Evolutionary conservation across 225 moss, liverwort and hornwort genomes (phyloP), one percentile per base, ranked within the genome.

Genomic region (Ulota crispa): DNA sequence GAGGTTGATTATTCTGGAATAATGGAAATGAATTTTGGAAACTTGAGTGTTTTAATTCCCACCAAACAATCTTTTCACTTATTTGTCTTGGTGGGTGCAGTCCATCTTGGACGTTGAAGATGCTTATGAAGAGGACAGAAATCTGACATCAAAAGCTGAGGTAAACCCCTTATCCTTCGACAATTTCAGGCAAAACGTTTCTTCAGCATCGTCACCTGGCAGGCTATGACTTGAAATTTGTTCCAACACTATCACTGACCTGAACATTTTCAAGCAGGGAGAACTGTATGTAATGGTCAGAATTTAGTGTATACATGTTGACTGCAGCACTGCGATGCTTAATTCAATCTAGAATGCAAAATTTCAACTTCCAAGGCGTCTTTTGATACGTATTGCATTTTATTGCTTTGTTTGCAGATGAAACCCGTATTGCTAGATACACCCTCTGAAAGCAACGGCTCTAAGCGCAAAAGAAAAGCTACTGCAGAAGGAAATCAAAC

Each of bases 391-490:
- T 73, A 53, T 76, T 86, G 24, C 81, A 16, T 37, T 72, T 27
- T 37, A 6, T 20, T 57, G 13, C 28, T 81, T 52, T 66, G 37
- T 75, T 70, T 71, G 75, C 86, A 90, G 90, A 84, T 72, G 65
- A 50, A 79, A 57, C 60, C 79, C 19, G 83, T 26, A 60, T 72
- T 85, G 63, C 80, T 65, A 56, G 70, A 56, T 65, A 87, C 78
- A 13, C 64, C 88, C 42, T 53, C 88, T 64, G 86, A 80, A 79
- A 86, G 82, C 73, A 79, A 79, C 64, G 79, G 80, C 75, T 77
- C 87, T 50, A 79, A 87, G 73, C 82, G 82, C 82, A 87, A 89
- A 68, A 83, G 86, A 37, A 84, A 74, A 77, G 42, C 52, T 74
- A 52, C 28, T 56, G 75, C 78, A 70, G 83, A 87, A 77, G 78